Percentiles rank a stretch among this genome's conserved stretches.
These are phyloP conservation scores for Fusarium continuum DNA, from an alignment of 2,329 filamentous ascomycete species.

Conservation along the genomic window DNA sequence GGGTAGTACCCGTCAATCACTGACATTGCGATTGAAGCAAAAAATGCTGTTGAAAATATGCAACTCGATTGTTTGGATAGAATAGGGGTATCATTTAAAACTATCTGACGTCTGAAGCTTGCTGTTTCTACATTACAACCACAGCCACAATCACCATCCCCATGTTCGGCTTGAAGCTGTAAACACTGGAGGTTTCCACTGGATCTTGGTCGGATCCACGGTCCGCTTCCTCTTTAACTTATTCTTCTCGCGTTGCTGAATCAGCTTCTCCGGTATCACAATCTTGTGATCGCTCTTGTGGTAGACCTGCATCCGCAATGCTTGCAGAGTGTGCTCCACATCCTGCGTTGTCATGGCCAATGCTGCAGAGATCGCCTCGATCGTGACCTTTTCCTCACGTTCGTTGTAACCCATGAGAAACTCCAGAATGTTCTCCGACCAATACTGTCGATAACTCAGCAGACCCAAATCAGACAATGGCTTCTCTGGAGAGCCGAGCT, in stretches of 20 bases:
- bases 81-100: conserved; percentile 37
- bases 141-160: conserved; percentile 77
- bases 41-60: too few relatives aligned
- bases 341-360: conserved; percentile 98
- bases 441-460: conserved; percentile 94
- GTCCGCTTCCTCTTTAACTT: conserved; percentile 78
- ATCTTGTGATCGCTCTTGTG: conserved; percentile 97
- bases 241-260: conserved; percentile 81
- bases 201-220: conserved; percentile 81
- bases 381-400: conserved; percentile 76
- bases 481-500: conserved; percentile 95
- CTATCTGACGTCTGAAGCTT: conserved; percentile 12
- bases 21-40: too few relatives aligned
- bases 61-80: background rate
- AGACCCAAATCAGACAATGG: conserved; percentile 93
- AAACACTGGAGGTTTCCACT: conserved; percentile 97
- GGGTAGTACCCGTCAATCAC: too few relatives aligned
- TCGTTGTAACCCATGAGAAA: conserved; percentile 79
- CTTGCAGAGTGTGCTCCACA: conserved; percentile 93
- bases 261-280: conserved; percentile 84
- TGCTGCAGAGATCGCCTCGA: conserved; percentile 81
- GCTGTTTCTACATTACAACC: background rate
- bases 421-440: conserved; percentile 94
- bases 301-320: conserved; percentile 93
- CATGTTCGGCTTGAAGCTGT: conserved; percentile 89